Base-by-base conservation (phyloP, 352 stramenopile genomes). In the Globisporangium sylvaticum region DNA sequence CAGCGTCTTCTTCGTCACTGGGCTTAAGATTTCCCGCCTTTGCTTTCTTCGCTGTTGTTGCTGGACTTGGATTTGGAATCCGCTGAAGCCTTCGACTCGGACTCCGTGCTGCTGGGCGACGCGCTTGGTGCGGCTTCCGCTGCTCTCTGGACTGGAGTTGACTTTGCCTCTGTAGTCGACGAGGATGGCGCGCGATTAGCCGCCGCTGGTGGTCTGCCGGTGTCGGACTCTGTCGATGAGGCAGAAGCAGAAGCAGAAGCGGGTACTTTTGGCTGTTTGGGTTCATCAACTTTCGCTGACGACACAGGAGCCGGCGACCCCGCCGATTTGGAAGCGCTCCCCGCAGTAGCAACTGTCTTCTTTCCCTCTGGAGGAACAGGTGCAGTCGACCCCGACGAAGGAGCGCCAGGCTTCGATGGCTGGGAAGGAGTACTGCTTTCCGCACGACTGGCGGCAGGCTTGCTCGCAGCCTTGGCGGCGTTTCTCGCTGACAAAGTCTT, bases 211-310 rank as follows among this genome's bases (percentile, higher is more conserved):
- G 54, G 54, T 22, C 18, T 12, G 29, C 29, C 18, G 22, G 54
- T n/a, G 29, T 61, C 55, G 12, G 55, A 61, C 32, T 48, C 55
- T 22, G 55, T 61, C 31, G 31, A 61, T 12, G 55, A 48, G 7
- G 55, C 25, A 34, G 54, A 59, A 32, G 54, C 8, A 24, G 31
- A 31, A 22, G 54, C 18, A 32, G 29, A 46, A 20, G 54, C 27
- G 2, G 29, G 54, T 31, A 24, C 31, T 15, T 44, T 37, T 8
- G 29, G 22, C n/a, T 42, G 20, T 22, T 60, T 60, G 18, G 7
- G 10, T 46, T 61, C 29, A n/a, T 61, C 55, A 14, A 2, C 25
- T 58, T 58, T 58, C 27, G n/a, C 24, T 7, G 25, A 58, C 24
- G 53, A 15, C 2, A 7, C 24, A 58, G 22, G 5, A 57, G 50